Conservation (phyloP, 345 rosid species). For the Theobroma cacao region DNA sequence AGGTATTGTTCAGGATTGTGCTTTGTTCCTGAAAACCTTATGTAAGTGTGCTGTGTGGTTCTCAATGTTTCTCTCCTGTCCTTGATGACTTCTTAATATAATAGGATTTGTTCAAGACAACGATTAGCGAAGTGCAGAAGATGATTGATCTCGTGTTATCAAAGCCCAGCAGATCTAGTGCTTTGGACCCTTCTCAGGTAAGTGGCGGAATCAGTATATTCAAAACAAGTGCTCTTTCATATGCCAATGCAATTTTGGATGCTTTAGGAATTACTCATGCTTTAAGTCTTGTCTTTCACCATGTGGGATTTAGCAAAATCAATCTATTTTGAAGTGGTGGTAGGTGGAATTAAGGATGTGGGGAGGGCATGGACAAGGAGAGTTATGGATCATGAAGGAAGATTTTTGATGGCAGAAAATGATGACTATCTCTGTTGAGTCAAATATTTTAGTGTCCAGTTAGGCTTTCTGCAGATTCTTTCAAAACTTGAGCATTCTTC, state of each 20-base stretch:
- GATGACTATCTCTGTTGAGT: not conserved
- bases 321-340: not conserved
- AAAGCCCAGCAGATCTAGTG: conserved; percentile 53
- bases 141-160: conserved; percentile 37
- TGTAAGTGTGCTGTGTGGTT: not conserved
- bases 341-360: not conserved
- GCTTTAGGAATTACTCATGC: not conserved
- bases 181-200: conserved; percentile 62
- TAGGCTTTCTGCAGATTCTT: conserved; percentile 1
- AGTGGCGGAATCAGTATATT: conserved; percentile 19
- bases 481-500: not conserved
- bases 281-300: not conserved
- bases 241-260: not conserved
- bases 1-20: conserved; percentile 45
- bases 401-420: not conserved
- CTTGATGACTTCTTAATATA: not conserved
- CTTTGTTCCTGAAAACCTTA: conserved; percentile 4
- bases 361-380: not conserved
- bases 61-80: conserved; percentile 6
- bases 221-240: not conserved
- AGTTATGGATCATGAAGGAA: not conserved
- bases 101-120: conserved; percentile 90
- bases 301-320: not conserved
- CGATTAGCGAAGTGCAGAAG: conserved; percentile 55
- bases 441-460: not conserved